phyloP scores from a whole-genome alignment of 2,329 filamentous ascomycete genomes.

The Lachnellula subtilissima region DNA sequence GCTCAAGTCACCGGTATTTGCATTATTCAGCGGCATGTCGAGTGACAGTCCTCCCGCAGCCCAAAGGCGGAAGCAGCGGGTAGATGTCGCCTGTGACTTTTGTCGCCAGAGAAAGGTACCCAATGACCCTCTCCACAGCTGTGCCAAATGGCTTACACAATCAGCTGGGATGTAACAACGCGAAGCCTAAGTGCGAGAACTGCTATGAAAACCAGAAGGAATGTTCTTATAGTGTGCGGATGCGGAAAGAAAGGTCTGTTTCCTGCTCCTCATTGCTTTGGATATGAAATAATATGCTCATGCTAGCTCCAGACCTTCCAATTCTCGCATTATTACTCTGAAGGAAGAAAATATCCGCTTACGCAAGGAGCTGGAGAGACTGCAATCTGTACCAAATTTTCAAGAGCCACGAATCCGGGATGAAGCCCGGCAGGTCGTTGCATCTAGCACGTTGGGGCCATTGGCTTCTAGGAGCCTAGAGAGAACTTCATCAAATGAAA shows the following conservation, averaged over 20 bases:
- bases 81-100: constrained; percentile 9
- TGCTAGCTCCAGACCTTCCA: constrained; percentile 7
- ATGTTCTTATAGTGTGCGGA: constrained; percentile 7
- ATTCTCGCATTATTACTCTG: constrained; percentile 2
- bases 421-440: background rate
- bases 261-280: background rate
- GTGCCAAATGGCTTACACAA: background rate
- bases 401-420: background rate
- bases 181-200: constrained; percentile 41
- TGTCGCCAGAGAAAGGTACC: constrained; percentile 10
- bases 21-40: too few relatives aligned
- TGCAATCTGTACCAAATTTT: background rate
- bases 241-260: constrained; percentile 5
- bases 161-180: constrained; percentile 47
- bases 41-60: too few relatives aligned
- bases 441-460: too few relatives aligned
- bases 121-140: background rate
- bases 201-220: constrained; percentile 38
- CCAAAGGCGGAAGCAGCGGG: constrained; percentile 2
- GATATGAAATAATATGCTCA: background rate
- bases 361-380: background rate
- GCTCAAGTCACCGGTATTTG: too few relatives aligned
- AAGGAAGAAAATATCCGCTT: constrained; percentile 9
- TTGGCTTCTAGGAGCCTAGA: too few relatives aligned
- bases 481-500: too few relatives aligned